These are phyloP conservation scores for Fistulinella cinereoalba DNA, from an alignment of 1,284 basidiomycete species.

Conservation along the genomic window DNA sequence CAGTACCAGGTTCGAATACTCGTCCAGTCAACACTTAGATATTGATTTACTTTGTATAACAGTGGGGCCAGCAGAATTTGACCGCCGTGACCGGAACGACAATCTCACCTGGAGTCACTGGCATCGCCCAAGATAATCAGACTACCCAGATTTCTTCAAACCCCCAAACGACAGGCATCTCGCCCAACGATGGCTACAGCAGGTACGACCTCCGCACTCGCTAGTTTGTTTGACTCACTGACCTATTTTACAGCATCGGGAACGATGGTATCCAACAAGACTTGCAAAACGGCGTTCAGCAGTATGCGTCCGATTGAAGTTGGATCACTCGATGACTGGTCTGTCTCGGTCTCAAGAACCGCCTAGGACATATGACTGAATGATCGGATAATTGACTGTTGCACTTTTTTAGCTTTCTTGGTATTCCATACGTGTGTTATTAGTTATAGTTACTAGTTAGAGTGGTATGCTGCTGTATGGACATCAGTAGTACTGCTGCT, in stretches of 20 bases:
- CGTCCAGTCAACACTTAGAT: background rate
- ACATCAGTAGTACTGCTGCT: too few species aligned
- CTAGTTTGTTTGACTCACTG: constrained; percentile 2
- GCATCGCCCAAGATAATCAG: constrained; percentile 30
- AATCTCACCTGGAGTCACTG: constrained; percentile 32
- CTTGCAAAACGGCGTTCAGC: constrained; percentile 24
- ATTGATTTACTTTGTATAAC: constrained; percentile 10
- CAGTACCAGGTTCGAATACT: constrained; percentile 53
- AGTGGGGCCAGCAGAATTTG: constrained; percentile 55
- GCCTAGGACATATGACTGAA: too few species aligned
- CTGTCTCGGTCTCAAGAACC: background rate
- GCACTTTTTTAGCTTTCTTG: too few species aligned
- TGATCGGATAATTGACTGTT: too few species aligned
- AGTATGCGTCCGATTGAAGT: constrained; percentile 24
- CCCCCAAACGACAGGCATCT: constrained; percentile 40
- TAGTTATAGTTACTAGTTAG: too few species aligned
- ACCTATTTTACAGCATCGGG: constrained; percentile 15
- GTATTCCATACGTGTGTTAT: too few species aligned
- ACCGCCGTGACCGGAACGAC: constrained; percentile 43
- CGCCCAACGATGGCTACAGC: constrained; percentile 65
- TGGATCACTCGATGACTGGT: background rate
- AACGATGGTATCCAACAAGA: constrained; percentile 24
- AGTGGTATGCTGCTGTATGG: too few species aligned
- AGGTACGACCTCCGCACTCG: constrained; percentile 22
- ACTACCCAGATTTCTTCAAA: constrained; percentile 35